A percentile compares a stretch with the other conserved stretches of the same genome.
These are phyloP conservation scores for Hypoxylon sp. DNA, from an alignment of 2,329 filamentous ascomycete species.

Conservation along the genomic window DNA sequence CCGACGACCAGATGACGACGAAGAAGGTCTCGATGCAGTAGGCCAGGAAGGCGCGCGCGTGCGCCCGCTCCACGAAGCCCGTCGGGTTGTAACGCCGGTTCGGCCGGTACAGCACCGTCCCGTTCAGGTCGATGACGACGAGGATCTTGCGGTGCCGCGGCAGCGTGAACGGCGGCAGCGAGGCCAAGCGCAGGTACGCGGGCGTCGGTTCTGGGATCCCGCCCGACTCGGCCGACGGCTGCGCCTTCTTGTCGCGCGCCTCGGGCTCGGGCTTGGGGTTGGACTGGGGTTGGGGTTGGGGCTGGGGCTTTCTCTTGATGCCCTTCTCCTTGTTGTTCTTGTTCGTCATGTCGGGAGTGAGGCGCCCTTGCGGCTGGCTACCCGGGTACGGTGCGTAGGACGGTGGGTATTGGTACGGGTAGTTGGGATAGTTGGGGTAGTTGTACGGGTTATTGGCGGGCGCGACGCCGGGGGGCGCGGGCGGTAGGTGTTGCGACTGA, in stretches of 20 bases:
- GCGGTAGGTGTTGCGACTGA: background rate
- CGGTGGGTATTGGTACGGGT: background rate
- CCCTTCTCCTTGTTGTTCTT: background rate
- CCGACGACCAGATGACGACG: constrained; percentile 93
- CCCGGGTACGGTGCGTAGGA: background rate
- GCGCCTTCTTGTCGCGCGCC: constrained; percentile 22
- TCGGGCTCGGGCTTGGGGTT: too few species aligned
- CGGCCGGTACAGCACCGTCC: constrained; percentile 83
- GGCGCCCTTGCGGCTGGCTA: background rate
- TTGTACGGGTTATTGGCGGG: background rate
- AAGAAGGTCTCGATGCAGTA: constrained; percentile 80
- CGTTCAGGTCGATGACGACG: constrained; percentile 92
- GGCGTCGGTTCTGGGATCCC: constrained; percentile 70
- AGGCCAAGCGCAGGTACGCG: constrained; percentile 70
- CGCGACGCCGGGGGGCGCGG: background rate
- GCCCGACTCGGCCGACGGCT: constrained; percentile 57
- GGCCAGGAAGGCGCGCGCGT: constrained; percentile 74
- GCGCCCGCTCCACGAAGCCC: constrained; percentile 73
- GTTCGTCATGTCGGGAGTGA: background rate
- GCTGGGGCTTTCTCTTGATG: background rate
- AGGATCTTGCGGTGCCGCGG: constrained; percentile 72
- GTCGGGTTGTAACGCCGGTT: constrained; percentile 59
- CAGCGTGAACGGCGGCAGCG: constrained; percentile 56
- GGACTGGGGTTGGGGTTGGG: too few species aligned
- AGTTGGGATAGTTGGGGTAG: too few species aligned